Base-by-base conservation (phyloP, 345 rosid genomes). In the Heritiera littoralis region DNA sequence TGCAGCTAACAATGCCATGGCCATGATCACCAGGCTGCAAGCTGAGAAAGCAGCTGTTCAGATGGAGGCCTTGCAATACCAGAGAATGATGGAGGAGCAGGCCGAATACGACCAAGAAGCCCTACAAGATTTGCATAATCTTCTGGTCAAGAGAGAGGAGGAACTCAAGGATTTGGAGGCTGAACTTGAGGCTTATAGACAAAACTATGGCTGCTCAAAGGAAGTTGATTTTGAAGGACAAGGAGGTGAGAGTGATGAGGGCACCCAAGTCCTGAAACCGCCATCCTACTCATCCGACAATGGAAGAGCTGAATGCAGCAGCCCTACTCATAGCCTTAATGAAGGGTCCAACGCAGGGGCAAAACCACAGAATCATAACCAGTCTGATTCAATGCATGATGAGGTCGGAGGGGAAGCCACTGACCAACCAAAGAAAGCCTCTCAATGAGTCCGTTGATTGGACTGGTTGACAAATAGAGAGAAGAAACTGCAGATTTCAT, bases 11-110 rank as follows among this genome's bases (percentile, higher is more conserved):
- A 92, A 92, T 54, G 97, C 98, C 0, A 94, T 94, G 94, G 98
- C 97, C 35, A 96, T 96, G 97, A 94, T 94, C 79, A 94, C 97
- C 0, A 77, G 97, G 84, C 85, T 96, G 77, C 99, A 96, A 80
- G 92, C 86, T 4, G 97, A 96, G 80, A 94, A 94, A 85, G 94
- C 97, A 0, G 94, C 95, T 6, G 92, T 94, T 67, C 99, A 94
- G 78, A 96, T 96, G 99, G 98, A 96, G 75, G 99, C 99, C 4
- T 86, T 94, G 73, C 98, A 96, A 87, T 96, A 92, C 80, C 97
- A 92, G 83, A 92, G 99, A 83, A 91, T 96, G 98, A 92, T 96
- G 98, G 98, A 96, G 79, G 99, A 96, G 83, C 94, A 94, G 85
- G 97, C 97, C 23, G 94, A 94, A 79, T 96, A 91, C 65, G 98